A percentile compares a stretch with the other conserved stretches of the same genome.
phyloP scores from a whole-genome alignment of 805 yeast genomes.

The Teunomyces gatunensis region DNA sequence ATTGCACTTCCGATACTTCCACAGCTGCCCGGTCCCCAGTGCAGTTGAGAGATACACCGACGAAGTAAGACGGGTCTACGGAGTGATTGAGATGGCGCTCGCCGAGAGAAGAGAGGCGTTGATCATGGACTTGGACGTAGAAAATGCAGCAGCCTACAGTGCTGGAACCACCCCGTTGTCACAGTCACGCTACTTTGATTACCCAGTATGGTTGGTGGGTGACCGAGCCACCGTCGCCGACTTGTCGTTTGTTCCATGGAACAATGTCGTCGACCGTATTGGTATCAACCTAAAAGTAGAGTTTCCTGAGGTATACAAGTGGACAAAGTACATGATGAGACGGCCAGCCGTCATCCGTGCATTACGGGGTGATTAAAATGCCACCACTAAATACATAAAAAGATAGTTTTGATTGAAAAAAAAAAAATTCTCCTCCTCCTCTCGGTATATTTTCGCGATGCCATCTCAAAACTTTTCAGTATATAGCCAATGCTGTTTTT shows the following conservation, averaged over 20 bases:
- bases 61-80: slow-evolving; percentile 90
- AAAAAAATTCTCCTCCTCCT: background rate
- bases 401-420: no score
- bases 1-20: slow-evolving; percentile 88
- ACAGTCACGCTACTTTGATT: slow-evolving; percentile 82
- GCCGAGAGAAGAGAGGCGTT: slow-evolving; percentile 90
- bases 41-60: slow-evolving; percentile 90
- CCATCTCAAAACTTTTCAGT: background rate
- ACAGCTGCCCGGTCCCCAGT: slow-evolving; percentile 76
- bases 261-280: slow-evolving; percentile 88
- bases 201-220: slow-evolving; percentile 94
- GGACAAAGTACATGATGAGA: slow-evolving; percentile 95
- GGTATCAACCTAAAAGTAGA: slow-evolving; percentile 85
- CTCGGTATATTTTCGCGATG: background rate
- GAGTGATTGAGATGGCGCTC: slow-evolving; percentile 91
- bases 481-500: slow-evolving; percentile 7
- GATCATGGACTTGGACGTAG: slow-evolving; percentile 84
- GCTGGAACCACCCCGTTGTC: slow-evolving; percentile 86
- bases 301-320: slow-evolving; percentile 92
- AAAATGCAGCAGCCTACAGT: slow-evolving; percentile 82
- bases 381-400: no score
- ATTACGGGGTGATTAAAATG: slow-evolving; percentile 57
- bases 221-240: slow-evolving; percentile 82
- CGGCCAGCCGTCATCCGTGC: slow-evolving; percentile 90
- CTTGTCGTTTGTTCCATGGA: slow-evolving; percentile 93